Evolutionary conservation across 768 basidiomycete species (phyloP).

Genomic region (Hygrophorus russula): DNA sequence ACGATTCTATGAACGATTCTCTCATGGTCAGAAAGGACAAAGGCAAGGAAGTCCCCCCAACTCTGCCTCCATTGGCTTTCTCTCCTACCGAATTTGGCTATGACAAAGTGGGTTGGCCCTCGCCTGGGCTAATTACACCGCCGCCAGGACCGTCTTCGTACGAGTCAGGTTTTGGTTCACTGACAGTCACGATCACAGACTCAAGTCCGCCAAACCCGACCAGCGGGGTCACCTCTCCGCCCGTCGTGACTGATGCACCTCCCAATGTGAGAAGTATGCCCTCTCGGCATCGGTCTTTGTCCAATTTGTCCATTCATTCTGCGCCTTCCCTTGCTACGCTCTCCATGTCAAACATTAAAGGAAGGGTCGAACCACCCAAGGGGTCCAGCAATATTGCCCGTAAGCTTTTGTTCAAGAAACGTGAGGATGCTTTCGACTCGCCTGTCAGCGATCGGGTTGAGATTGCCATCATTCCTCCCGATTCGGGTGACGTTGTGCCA

Average conservation of each 20-base stretch:
- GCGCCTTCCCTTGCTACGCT: constrained; percentile 30
- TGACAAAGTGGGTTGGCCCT: constrained; percentile 26
- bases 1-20: constrained; percentile 6
- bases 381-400: constrained; percentile 42
- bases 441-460: neutral
- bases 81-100: constrained; percentile 41
- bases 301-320: constrained; percentile 37
- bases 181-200: constrained; percentile 2
- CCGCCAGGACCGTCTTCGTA: constrained; percentile 29
- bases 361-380: constrained; percentile 31
- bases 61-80: constrained; percentile 57
- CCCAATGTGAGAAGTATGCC: constrained; percentile 22
- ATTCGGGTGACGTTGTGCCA: constrained; percentile 14
- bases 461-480: constrained; percentile 2
- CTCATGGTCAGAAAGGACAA: constrained; percentile 34
- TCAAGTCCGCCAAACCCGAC: neutral
- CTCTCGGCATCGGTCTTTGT: constrained; percentile 44
- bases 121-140: constrained; percentile 17
- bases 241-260: constrained; percentile 12
- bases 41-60: constrained; percentile 51
- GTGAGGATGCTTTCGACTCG: constrained; percentile 11
- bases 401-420: constrained; percentile 39
- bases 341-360: constrained; percentile 37
- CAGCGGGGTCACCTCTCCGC: constrained; percentile 8
- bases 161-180: constrained; percentile 14